Evolutionary conservation across 2,329 filamentous ascomycete genomes (phyloP), one percentile per base, ranked within the genome.

Genomic region (Paecilomyces sp.): DNA sequence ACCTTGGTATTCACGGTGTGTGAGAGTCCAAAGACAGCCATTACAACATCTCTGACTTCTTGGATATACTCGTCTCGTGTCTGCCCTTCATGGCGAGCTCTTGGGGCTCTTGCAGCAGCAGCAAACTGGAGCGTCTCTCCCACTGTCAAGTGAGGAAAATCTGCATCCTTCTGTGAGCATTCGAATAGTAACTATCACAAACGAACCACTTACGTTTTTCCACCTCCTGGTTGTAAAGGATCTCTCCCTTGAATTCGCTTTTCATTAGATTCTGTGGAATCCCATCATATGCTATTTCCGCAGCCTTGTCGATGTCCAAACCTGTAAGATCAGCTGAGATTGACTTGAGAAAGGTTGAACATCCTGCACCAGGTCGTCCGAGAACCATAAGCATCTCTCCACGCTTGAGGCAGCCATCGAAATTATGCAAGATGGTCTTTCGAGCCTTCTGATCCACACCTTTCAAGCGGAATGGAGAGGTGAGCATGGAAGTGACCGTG

Each of bases 271-370:
- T 77, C 59, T 89, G 82, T 2, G 84, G 78, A 66, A 77, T 73
- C 15, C 76, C 77, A 62, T 94, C 89, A 70, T 94, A 96, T 76
- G 95, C 93, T 69, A 96, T 85, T 61, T 89, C 85, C 0, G 90
- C 88, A 6, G 79, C 77, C 5, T 88, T 77, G 31, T 88, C 87
- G 24, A 94, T 80, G 63, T 84, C 84, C 67, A 95, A 86, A 28
- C 91, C 91, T 66, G 92, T 88, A 30, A 89, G 88, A 74, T 95
- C 90, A 60, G 91, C 91, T 12, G 89, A 85, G 60, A 96, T 82
- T 0, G 90, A 89, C 80, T 95, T 95, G 61, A 96, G 79, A 63
- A 95, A 87, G 1, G 91, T 95, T 13, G 89, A 91, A 74, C 91
- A 96, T 54, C 77, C 77, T 60, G 70, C 72, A 4, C 76, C 75